Percentiles rank a stretch among this genome's conserved stretches.
phyloP scores from a whole-genome alignment of 768 basidiomycete genomes.

The Russula virescens region DNA sequence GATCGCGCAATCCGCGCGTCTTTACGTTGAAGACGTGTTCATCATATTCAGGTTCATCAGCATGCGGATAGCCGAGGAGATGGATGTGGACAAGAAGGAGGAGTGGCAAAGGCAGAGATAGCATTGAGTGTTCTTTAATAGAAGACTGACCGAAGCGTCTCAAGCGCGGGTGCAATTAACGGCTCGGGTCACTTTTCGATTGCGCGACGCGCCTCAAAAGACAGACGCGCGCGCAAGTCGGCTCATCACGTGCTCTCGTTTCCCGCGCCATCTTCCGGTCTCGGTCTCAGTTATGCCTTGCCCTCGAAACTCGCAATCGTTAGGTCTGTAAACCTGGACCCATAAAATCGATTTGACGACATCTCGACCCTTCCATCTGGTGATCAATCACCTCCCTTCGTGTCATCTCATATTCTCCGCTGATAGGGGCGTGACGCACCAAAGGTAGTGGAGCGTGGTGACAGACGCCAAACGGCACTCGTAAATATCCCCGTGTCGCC shows the following conservation, averaged over 20 bases:
- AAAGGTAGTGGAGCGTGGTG: conserved; percentile 1
- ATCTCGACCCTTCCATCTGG: too few relatives aligned
- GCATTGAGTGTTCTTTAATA: background rate
- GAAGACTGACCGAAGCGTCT: background rate
- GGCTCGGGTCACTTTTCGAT: background rate
- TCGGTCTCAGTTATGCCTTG: too few relatives aligned
- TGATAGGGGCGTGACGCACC: conserved; percentile 13
- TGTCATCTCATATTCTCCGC: conserved; percentile 2
- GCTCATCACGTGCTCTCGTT: background rate
- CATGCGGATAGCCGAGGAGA: conserved; percentile 45
- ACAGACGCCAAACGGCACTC: background rate
- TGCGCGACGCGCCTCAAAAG: conserved; percentile 16
- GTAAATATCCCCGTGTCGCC: conserved; percentile 6
- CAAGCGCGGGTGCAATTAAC: conserved; percentile 1
- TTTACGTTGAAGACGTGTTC: conserved; percentile 42
- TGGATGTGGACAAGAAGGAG: conserved; percentile 49
- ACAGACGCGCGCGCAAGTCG: too few relatives aligned
- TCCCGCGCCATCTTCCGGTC: background rate
- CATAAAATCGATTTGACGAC: too few relatives aligned
- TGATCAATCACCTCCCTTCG: too few relatives aligned
- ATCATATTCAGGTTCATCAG: conserved; percentile 46
- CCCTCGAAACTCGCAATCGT: too few relatives aligned
- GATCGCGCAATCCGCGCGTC: conserved; percentile 44
- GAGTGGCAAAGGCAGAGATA: conserved; percentile 37
- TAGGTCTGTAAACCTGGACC: too few relatives aligned